Base-by-base conservation (phyloP, 176 grass and related monocot species). In the Triticum turgidum region DNA sequence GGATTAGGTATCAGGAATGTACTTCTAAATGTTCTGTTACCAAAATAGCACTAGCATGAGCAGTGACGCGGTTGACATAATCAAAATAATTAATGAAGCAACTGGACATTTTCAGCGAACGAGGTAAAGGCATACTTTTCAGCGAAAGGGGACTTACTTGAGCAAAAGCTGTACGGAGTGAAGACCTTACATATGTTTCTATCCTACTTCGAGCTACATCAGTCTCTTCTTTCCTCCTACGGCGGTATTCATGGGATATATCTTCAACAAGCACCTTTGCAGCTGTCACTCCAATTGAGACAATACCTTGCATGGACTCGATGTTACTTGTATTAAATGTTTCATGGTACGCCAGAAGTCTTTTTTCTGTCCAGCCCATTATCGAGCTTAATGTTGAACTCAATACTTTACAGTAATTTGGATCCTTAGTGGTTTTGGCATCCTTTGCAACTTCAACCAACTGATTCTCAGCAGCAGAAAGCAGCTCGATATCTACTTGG, bases 361-460 rank as follows among this genome's bases (percentile, higher is more conserved):
- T 98, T 87, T 96, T 94, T 85, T 98, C 97, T 34, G 97, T 88
- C 97, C 97, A 98, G 13, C 94, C 88, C 91, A 98, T 96, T 87
- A 98, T 94, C 18, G 97, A 94, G 84, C 88, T 98, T 84, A 98
- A 75, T 59, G 90, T 98, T 74, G 93, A 92, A 86, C 92, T 94
- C 87, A 98, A 89, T 39, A 98, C 91, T 90, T 96, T 96, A 83
- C 92, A 92, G 82, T 98, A 98, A 81, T 88, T 89, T 73, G 97
- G 89, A 82, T 98, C 97, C 86, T 98, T 98, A 61, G 92, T 94
- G 34, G 86, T 83, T 83, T 98, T 98, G 37, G 97, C 92, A 85
- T 98, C 97, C 80, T 92, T 98, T 42, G 90, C 90, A 78, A 98
- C 97, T 86, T 98, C 97, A 52, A 45, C 82, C 54, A 98, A 88